Conservation (phyloP, 2,329 filamentous ascomycete genomes). For the Zasmidium citrigriseum region DNA sequence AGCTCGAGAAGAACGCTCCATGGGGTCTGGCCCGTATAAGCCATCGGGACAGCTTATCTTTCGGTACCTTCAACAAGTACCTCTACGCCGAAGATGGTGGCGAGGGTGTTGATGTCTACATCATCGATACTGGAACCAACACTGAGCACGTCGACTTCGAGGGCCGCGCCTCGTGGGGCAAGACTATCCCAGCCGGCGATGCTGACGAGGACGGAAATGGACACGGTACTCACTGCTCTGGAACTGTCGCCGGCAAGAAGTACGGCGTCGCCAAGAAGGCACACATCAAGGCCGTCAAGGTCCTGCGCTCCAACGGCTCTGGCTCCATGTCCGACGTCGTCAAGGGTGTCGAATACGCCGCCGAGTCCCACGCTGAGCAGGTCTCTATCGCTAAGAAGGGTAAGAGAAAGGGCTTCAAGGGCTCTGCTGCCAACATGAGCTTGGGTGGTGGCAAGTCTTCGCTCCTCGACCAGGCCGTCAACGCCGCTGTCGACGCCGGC, state of each 20-base stretch:
- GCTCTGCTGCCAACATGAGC: slow-evolving; percentile 98
- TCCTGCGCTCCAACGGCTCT: slow-evolving; percentile 93
- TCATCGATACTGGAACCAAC: slow-evolving; percentile 98
- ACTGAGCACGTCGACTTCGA: slow-evolving; percentile 93
- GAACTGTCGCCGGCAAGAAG: slow-evolving; percentile 96
- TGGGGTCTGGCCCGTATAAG: slow-evolving; percentile 99
- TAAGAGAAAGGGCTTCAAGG: slow-evolving; percentile 96
- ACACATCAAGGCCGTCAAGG: slow-evolving; percentile 95
- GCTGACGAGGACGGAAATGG: slow-evolving; percentile 93
- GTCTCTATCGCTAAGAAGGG: slow-evolving; percentile 78
- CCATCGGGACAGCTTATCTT: slow-evolving; percentile 82
- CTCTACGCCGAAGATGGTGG: slow-evolving; percentile 85
- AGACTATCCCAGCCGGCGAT: slow-evolving; percentile 86
- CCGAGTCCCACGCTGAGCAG: slow-evolving; percentile 74
- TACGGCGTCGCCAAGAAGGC: slow-evolving; percentile 99
- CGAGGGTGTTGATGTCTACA: slow-evolving; percentile 97
- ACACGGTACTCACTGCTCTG: slow-evolving; percentile 98
- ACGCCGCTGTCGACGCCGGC: slow-evolving; percentile 87
- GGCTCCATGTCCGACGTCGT: slow-evolving; percentile 99
- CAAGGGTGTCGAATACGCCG: slow-evolving; percentile 96
- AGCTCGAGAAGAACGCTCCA: slow-evolving; percentile 88
- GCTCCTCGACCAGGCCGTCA: slow-evolving; percentile 87
- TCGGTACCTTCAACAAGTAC: slow-evolving; percentile 98
- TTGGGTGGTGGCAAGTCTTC: slow-evolving; percentile 96
- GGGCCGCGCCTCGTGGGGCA: slow-evolving; percentile 92